Evolutionary conservation across 2,329 filamentous ascomycete species (phyloP).

Genomic region (Claviceps pazoutovae): DNA sequence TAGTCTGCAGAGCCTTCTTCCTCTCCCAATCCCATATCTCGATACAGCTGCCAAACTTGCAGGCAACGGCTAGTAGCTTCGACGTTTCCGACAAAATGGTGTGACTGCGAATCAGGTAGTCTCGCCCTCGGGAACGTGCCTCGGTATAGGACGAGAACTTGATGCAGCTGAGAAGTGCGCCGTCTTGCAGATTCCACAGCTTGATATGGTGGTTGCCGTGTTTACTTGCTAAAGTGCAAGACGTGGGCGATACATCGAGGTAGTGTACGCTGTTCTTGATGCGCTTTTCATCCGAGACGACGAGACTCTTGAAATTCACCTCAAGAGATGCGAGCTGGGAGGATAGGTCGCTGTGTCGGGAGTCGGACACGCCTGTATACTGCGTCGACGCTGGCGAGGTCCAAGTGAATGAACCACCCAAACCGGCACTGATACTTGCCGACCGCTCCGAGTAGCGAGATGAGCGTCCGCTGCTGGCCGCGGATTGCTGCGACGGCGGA

Average conservation of each 20-base stretch:
- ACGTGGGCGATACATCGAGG: conserved; percentile 21
- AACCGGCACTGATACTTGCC: background rate
- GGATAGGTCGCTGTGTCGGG: background rate
- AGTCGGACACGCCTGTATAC: background rate
- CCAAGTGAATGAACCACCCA: background rate
- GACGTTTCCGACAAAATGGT: conserved; percentile 25
- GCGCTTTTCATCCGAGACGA: conserved; percentile 16
- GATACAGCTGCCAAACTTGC: conserved; percentile 24
- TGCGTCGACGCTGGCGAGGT: background rate
- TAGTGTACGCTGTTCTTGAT: conserved; percentile 20
- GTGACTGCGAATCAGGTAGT: conserved; percentile 29
- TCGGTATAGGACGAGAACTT: conserved; percentile 27
- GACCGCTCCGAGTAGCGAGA: conserved; percentile 5
- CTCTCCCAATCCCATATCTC: conserved; percentile 27
- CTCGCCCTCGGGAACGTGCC: conserved; percentile 23
- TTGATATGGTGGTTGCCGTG: conserved; percentile 62
- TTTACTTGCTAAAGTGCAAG: conserved; percentile 21
- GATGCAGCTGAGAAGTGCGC: conserved; percentile 47
- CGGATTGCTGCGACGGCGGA: conserved; percentile 1
- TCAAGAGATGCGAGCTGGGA: conserved; percentile 5
- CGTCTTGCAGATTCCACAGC: conserved; percentile 74
- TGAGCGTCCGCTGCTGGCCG: conserved; percentile 2
- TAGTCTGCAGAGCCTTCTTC: conserved; percentile 25
- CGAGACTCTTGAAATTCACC: conserved; percentile 10
- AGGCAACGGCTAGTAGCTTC: conserved; percentile 24